These are phyloP conservation scores for Auxenochlorella pyrenoidosa DNA, from an alignment of 139 green algal species.

Conservation along the genomic window DNA sequence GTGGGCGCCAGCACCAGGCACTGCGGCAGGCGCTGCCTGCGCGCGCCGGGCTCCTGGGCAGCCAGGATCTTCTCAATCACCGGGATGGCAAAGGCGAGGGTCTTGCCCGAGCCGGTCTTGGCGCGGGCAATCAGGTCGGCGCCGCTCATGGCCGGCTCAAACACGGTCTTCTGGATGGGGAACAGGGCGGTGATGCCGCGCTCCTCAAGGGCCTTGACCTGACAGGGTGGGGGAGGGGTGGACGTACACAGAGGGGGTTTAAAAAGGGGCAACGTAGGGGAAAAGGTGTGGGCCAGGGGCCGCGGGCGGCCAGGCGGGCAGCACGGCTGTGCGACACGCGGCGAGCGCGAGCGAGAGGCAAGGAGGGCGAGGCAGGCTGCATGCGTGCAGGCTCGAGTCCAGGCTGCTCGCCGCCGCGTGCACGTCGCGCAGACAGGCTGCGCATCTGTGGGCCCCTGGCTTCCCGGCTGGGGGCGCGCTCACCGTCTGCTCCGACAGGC, in stretches of 20 bases:
- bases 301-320: too few species aligned
- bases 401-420: too few species aligned
- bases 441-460: too few species aligned
- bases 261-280: too few species aligned
- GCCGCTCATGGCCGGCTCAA: conserved; percentile 80
- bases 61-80: conserved; percentile 92
- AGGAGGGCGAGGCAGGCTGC: too few species aligned
- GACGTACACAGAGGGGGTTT: neutral
- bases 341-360: too few species aligned
- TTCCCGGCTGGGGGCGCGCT: neutral
- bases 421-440: too few species aligned
- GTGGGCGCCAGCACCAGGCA: conserved; percentile 96
- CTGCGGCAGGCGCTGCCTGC: conserved; percentile 61
- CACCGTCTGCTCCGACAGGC: conserved; percentile 71
- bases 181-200: conserved; percentile 84
- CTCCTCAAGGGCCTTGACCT: conserved; percentile 64
- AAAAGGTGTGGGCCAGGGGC: too few species aligned
- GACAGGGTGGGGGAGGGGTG: neutral
- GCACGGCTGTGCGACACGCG: too few species aligned
- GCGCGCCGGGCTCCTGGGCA: conserved; percentile 3
- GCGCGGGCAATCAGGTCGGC: conserved; percentile 94
- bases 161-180: conserved; percentile 85
- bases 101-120: conserved; percentile 96
- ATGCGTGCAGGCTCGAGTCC: too few species aligned
- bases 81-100: conserved; percentile 97